phyloP scores from a whole-genome alignment of 768 basidiomycete species.

The Boletellus ananas region DNA sequence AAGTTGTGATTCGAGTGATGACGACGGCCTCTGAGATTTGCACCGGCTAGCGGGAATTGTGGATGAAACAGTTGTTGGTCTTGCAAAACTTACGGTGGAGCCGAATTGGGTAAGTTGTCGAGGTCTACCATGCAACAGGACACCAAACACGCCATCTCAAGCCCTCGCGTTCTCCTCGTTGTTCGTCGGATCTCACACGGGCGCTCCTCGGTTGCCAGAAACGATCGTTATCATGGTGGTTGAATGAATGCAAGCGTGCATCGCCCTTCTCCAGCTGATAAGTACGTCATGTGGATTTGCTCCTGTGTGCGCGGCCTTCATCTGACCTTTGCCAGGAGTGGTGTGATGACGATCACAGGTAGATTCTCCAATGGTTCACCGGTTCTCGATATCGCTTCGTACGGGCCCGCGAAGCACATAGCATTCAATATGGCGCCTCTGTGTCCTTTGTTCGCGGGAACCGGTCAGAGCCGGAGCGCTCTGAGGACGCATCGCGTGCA shows the following conservation, averaged over 20 bases:
- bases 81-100: too few species aligned
- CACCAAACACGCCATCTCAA: too few species aligned
- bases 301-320: background rate
- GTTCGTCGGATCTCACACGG: constrained; percentile 1
- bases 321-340: background rate
- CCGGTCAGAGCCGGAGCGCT: background rate
- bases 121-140: too few species aligned
- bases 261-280: background rate
- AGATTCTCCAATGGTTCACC: constrained; percentile 8
- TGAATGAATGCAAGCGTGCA: too few species aligned
- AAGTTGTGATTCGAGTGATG: too few species aligned
- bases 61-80: too few species aligned
- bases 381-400: background rate
- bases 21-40: too few species aligned
- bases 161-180: constrained; percentile 12
- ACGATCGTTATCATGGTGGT: background rate
- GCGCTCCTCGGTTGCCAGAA: background rate
- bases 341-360: background rate
- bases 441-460: constrained; percentile 8
- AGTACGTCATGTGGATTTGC: background rate
- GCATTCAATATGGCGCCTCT: background rate
- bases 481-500: background rate
- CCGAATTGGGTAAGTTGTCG: too few species aligned
- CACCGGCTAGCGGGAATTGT: too few species aligned
- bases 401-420: constrained; percentile 10